Base-by-base conservation (phyloP, 768 basidiomycete genomes). In the Suillus subluteus region DNA sequence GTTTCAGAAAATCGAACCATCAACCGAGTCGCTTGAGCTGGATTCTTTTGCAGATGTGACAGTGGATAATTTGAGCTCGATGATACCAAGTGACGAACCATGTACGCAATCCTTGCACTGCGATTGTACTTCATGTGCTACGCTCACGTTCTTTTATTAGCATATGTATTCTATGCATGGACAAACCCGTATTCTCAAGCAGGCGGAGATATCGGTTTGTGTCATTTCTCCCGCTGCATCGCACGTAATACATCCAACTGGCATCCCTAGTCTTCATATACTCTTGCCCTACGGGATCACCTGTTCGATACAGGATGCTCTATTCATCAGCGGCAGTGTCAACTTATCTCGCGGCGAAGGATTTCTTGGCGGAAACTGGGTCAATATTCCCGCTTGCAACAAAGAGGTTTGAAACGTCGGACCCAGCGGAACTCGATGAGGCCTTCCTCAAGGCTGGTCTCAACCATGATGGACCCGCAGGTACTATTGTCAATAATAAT, bases 241-340 rank as follows among this genome's bases (percentile, higher is more conserved):
- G 18, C 26, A 61, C 26, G 30, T 2, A 26, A 26, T 43, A 61
- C 68, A 58, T 16, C 58, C 58, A 48, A 65, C 58, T 40, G 68
- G 32, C 11, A 15, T 32, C 38, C n/a, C 8, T 68, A 95, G 91
- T 92, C 61, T 96, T 95, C 78, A 92, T 98, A 65, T 99, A 98
- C 78, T 92, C 91, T 23, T 99, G 96, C 75, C 96, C 96, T 0
- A 84, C 89, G 4, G 73, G 78, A 16, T 94, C 92, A 7, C 91
- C 92, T 1, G 84, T 98, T 79, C 94, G 94, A 73, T 82, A 89
- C 67, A 86, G 95, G 54, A 96, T 99, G 93, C 74, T 98, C 43
- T 97, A 96, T 78, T 94, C 95, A 0, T 89, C 91, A 2, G 89
- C 88, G 11, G 86, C 86, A 13, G 71, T 82, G 12, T 76, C 84